Evolutionary conservation across 2,329 filamentous ascomycete genomes (phyloP), one percentile per base, ranked within the genome.

Genomic region (Beauveria bassiana): DNA sequence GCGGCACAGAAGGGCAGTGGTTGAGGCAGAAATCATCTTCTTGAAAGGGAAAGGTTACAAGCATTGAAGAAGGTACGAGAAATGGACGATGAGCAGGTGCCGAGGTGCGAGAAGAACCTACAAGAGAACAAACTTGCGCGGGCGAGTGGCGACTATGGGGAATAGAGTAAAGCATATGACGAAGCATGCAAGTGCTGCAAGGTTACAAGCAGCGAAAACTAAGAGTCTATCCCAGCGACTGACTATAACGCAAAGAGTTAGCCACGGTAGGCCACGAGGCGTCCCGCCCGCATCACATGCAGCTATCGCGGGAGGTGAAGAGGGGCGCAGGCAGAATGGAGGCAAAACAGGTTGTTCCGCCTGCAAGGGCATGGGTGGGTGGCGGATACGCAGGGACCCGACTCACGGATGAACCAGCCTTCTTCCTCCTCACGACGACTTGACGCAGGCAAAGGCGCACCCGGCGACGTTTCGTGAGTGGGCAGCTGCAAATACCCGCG

Each of bases 221-320:
- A 99, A 82, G 72, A 98, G 79, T 62, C 93, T 90, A 78, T 99
- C 95, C 95, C 93, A 98, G 78, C 93, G 86, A 78, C 91, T 96
- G 79, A 99, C 95, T 98, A 77, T 71, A 70, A 70, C 64, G 62
- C 60, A 64, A 59, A 31, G 20, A 61, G 73, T 76, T 73, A 76
- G 73, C 67, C 71, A 72, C 72, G 71, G 73, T 70, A 71, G 69
- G 70, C 69, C 70, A 72, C 75, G 72, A 78, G 74, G 78, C 73
- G 77, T 69, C 68, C 72, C 73, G 69, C 70, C 63, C 65, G 68
- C 67, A 74, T 77, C 75, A 77, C 74, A 78, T 78, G 76, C 71
- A 70, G 70, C 67, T 69, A 67, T 68, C 68, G 45, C 10, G 50
- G 28, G 20, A 47, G 42, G 42, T 47, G 50, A 52, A 66, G 64